These are phyloP conservation scores for Backusella tarrabulga DNA, from an alignment of 192 early-diverging fungal genomes.

Conservation along the genomic window DNA sequence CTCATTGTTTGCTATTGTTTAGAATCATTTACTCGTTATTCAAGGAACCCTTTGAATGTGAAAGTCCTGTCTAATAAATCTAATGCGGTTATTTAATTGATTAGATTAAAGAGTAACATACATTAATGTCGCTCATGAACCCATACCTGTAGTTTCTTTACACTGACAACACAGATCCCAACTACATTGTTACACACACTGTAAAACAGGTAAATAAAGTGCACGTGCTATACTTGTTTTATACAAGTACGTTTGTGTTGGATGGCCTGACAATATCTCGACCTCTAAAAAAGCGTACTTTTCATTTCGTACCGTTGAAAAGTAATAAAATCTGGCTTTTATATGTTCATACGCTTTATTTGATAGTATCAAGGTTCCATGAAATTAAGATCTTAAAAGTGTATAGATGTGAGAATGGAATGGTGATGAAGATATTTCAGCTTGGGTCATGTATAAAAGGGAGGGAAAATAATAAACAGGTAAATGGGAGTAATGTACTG, in stretches of 20 bases:
- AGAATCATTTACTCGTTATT: neutral
- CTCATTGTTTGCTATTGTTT: neutral
- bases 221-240: conserved; percentile 6
- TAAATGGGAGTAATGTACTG: neutral
- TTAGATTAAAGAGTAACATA: conserved; percentile 1
- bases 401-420: neutral
- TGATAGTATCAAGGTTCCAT: neutral
- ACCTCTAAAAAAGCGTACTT: neutral
- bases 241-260: neutral
- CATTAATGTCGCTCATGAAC: neutral
- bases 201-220: neutral
- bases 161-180: neutral
- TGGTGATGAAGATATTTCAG: neutral
- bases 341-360: neutral
- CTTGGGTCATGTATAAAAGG: neutral
- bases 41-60: neutral
- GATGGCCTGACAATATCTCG: conserved; percentile 3
- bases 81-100: neutral
- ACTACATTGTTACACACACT: neutral
- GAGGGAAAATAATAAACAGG: neutral
- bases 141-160: neutral
- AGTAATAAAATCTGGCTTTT: neutral
- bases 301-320: neutral
- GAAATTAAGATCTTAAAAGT: neutral
- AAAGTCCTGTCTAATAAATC: neutral